A percentile compares a stretch with the other conserved stretches of the same genome.
Evolutionary conservation across 2,329 filamentous ascomycete genomes (phyloP).

Genomic region (Thelonectria rubi): DNA sequence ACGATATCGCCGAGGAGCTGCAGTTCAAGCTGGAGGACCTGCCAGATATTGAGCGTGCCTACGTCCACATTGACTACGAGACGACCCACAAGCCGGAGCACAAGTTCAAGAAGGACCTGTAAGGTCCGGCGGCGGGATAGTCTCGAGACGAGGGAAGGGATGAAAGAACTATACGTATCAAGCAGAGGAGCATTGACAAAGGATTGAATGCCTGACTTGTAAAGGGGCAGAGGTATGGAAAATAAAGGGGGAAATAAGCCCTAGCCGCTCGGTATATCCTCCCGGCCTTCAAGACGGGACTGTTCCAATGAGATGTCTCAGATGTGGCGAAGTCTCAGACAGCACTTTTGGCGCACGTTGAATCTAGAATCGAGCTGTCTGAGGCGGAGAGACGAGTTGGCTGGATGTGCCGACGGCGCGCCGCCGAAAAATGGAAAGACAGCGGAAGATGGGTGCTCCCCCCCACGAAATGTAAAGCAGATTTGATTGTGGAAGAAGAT

Average conservation of each 20-base stretch:
- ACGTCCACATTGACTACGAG: slow-evolving; percentile 98
- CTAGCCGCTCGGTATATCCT: background rate
- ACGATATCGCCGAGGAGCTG: slow-evolving; percentile 92
- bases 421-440: background rate
- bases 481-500: background rate
- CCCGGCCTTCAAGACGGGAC: background rate
- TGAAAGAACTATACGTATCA: background rate
- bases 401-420: slow-evolving; percentile 1
- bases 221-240: slow-evolving; percentile 4
- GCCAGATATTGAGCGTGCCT: slow-evolving; percentile 90
- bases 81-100: slow-evolving; percentile 94
- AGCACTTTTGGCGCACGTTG: slow-evolving; percentile 9
- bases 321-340: slow-evolving; percentile 22
- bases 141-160: slow-evolving; percentile 12
- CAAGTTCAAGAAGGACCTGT: slow-evolving; percentile 69
- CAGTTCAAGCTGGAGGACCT: slow-evolving; percentile 94
- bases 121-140: slow-evolving; percentile 24
- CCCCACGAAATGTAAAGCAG: background rate
- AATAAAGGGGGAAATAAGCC: slow-evolving; percentile 8
- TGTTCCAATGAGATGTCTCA: slow-evolving; percentile 4
- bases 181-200: background rate
- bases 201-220: background rate
- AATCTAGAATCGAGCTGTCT: slow-evolving; percentile 18
- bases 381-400: background rate
- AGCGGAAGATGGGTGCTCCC: background rate